Evolutionary conservation across 2,329 filamentous ascomycete species (phyloP), one percentile per base, ranked within the genome.

Genomic region (Sclerotinia borealis): DNA sequence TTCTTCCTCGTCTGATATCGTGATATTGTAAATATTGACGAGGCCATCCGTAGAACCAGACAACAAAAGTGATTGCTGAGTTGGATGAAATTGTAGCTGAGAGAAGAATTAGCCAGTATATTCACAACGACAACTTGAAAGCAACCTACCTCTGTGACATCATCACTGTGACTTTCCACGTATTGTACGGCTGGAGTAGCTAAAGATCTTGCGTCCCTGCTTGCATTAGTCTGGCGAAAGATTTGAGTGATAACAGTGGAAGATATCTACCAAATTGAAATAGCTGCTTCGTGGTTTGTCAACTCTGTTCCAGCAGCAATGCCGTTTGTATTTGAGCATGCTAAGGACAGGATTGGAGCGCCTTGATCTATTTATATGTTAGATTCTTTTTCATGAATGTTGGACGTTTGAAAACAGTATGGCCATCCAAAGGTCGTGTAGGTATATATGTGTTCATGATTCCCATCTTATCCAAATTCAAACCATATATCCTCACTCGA

Each of bases 31-130:
- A 51, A 93, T 79, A 72, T 90, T 92, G 70, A 93, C 82, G 1
- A 93, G 82, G 8, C 90, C 90, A 75, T 95, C 91, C 17, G 90
- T 93, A 43, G 89, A 91, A 49, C 89, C 89, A 1, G 89, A 91
- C 13, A 93, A 80, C 7, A 93, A 81, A 19, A 90, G 78, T 50
- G 83, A 80, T 0, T 83, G 80, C 55, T 83, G 78, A 3, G 76
- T 77, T 0, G 87, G 86, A 74, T 90, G 86, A 70, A 87, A 86
- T 71, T 81, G 79, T 1, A 87, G 76, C 79, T 85, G 72, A 56
- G 71, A 71, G n/a, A 39, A 76, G 64, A 39, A 52, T 34, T 56
- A 61, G 48, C 25, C 11, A 68, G 76, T 71, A 74, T 10, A 11
- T 43, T 6, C 27, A 59, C 10, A 27, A 11, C 41, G 9, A 31